Base-by-base conservation (phyloP, 805 yeast genomes). In the Brettanomyces sp. region DNA sequence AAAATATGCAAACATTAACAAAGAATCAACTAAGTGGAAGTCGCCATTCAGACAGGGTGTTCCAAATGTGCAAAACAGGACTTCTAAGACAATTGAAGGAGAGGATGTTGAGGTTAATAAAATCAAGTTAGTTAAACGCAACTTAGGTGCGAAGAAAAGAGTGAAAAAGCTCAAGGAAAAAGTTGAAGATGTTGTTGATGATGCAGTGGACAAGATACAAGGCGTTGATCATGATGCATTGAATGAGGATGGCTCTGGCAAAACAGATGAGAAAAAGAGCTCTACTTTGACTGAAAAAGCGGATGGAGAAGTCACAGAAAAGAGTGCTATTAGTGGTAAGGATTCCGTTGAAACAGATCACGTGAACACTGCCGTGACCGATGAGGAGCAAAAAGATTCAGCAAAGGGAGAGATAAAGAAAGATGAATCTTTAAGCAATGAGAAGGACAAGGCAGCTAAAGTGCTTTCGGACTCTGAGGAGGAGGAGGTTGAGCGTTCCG, bases 241-340 rank as follows among this genome's bases (percentile, higher is more conserved):
- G 35, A 52, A 45, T 22, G 51, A 42, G 7, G 51, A 48, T 41
- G 43, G 22, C 32, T 28, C 32, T 22, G 56, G 49, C 43, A 53
- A 18, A 5, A 25, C 28, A 25, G 45, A 36, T 12, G 44, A 37
- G 14, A 37, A 39, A 22, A 42, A 39, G 32, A 43, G 34, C n/a
- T 34, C 35, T 18, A 28, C 9, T 39, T 39, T 14, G 24, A 40
- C 22, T 1, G 44, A 34, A 13, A 37, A 23, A 12, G 44, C 13
- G 23, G 32, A 22, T 6, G 41, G 14, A 21, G 44, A 30, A 11
- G 37, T 14, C 6, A 44, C 14, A 35, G 37, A 5, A 18, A 35
- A 35, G 21, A 5, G 12, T 5, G 21, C 21, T n/a, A 6, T 5
- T 6, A 11, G 21, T 6, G 7, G 21, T n/a, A n/a, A n/a, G 12